phyloP scores from a whole-genome alignment of 2,329 filamentous ascomycete genomes.

The Emergomyces orientalis region DNA sequence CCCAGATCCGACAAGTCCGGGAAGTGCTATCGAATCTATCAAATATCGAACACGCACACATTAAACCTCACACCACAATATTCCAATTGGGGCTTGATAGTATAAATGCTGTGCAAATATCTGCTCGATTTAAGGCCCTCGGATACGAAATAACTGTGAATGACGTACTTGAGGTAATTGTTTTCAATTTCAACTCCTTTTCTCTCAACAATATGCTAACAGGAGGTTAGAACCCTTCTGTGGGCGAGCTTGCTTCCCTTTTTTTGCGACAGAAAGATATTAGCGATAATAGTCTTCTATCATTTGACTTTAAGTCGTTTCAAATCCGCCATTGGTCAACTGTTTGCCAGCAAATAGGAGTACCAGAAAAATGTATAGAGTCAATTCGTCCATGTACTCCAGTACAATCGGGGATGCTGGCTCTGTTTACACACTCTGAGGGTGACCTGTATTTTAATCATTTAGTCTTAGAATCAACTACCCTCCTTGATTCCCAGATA shows the following conservation, averaged over 20 bases:
- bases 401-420: constrained; percentile 70
- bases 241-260: constrained; percentile 26
- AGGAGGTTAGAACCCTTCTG: constrained; percentile 26
- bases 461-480: constrained; percentile 45
- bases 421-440: constrained; percentile 58
- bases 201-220: constrained; percentile 10
- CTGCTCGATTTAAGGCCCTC: constrained; percentile 53
- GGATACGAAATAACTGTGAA: constrained; percentile 54
- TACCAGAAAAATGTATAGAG: constrained; percentile 39
- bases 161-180: constrained; percentile 58
- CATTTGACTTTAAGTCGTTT: constrained; percentile 45
- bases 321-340: constrained; percentile 34
- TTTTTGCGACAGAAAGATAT: constrained; percentile 32
- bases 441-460: constrained; percentile 69
- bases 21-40: constrained; percentile 52
- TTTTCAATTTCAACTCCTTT: not conserved
- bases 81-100: constrained; percentile 87
- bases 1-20: constrained; percentile 46
- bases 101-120: constrained; percentile 74
- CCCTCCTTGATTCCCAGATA: constrained; percentile 27
- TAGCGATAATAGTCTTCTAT: constrained; percentile 19
- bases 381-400: constrained; percentile 66
- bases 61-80: constrained; percentile 59
- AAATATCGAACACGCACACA: constrained; percentile 39
- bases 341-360: constrained; percentile 25